Base-by-base conservation (phyloP, 2,329 filamentous ascomycete species). In the Penicillium rolfsii region DNA sequence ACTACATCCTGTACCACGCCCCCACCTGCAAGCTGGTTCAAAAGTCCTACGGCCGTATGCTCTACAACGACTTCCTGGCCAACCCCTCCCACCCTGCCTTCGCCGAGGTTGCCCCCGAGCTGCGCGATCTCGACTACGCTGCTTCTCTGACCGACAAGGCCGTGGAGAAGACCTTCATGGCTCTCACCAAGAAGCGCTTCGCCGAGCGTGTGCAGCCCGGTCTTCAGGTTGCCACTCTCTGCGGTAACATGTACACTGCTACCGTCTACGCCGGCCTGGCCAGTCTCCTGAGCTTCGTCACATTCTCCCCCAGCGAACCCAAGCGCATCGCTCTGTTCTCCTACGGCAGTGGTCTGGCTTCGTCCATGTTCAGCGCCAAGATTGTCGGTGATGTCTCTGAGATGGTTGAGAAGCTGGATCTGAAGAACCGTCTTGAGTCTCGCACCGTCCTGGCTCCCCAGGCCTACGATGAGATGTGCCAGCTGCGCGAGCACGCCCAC, bases 111-210 rank as follows among this genome's bases (percentile, higher is more conserved):
- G 85, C 91, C 56, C 84, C 88, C 45, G 91, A 93, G 78, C 80
- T 94, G 63, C 87, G 88, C 65, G 89, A 91, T 71, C 84, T 95
- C 79, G 88, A 91, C 74, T 94, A 94, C 79, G 82, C 89, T 73
- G 87, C 89, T 79, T 94, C 91, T 3, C 79, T 95, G 70, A 87
- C 86, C 64, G 91, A 95, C 83, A 93, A 92, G 84, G 85, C 83
- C 56, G 85, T 95, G 41, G 91, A 95, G 84, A 95, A 94, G 87
- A 89, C 89, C 64, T 95, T 95, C 78, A 91, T 95, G 89, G 83
- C 76, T 60, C 83, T 94, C 70, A 89, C 89, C 77, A 94, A 95
- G 87, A 93, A 93, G 85, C 86, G 86, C 70, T 94, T 91, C 80
- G 85, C 87, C 74, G 89, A 93, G 79, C 89, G 91, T 71, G 89